These are phyloP conservation scores for Penicillium corylophilum DNA, from an alignment of 2,329 filamentous ascomycete species.

Conservation along the genomic window DNA sequence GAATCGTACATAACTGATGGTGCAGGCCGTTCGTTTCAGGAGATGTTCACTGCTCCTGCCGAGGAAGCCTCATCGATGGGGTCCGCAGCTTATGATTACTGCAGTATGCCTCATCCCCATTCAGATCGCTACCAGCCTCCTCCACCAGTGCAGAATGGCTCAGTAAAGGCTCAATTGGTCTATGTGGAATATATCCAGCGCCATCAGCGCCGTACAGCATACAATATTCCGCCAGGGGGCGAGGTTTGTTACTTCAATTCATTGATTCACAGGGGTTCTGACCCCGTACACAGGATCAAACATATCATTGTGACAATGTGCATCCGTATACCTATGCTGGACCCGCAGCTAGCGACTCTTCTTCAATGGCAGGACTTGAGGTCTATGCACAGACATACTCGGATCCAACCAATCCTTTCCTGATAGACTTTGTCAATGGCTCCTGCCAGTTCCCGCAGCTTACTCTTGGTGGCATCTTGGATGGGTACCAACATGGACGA, in stretches of 20 bases:
- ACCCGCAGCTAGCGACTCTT: conserved; percentile 4
- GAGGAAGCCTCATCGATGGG: conserved; percentile 14
- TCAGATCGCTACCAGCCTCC: conserved; percentile 27
- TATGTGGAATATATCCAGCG: conserved; percentile 38
- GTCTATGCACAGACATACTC: conserved; percentile 35
- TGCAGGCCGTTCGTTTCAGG: conserved; percentile 32
- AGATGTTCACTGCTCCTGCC: conserved; percentile 28
- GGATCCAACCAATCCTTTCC: conserved; percentile 32
- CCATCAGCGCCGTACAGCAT: conserved; percentile 36
- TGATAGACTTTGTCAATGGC: conserved; percentile 26
- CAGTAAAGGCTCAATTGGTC: conserved; percentile 26
- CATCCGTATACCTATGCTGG: conserved; percentile 29
- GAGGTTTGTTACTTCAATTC: conserved; percentile 22
- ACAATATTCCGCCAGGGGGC: conserved; percentile 36
- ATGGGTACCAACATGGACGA: conserved; percentile 34
- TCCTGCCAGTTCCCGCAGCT: conserved; percentile 38
- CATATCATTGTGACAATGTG: conserved; percentile 34
- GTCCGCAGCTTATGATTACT: conserved; percentile 35
- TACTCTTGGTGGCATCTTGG: conserved; percentile 35
- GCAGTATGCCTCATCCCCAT: conserved; percentile 37
- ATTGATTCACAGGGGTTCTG: neutral
- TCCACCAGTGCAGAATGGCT: conserved; percentile 21
- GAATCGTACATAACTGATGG: conserved; percentile 33
- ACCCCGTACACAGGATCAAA: conserved; percentile 24
- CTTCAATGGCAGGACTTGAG: conserved; percentile 14